Base-by-base conservation (phyloP, 257 asterid species). In the Cinchona pubescens region DNA sequence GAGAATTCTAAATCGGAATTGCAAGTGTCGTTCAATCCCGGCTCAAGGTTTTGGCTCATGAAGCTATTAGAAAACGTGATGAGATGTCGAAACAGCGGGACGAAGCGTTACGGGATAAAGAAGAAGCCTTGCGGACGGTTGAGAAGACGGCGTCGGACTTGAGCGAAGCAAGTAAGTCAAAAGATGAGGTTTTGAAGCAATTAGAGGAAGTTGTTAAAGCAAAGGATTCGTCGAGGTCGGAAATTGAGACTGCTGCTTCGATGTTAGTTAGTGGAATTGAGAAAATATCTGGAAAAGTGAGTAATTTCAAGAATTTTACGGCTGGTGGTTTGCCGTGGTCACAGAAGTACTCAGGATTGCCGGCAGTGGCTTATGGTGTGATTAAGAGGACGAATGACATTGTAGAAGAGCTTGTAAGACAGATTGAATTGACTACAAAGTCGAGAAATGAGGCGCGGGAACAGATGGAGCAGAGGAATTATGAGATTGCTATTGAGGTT, bases 401-500 rank as follows among this genome's bases (percentile, higher is more conserved):
- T 2, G 96, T 92, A 23, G 97, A 92, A 83, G 99, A 95, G 91
- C 91, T 95, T 53, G 27, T 95, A 48, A 84, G 79, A 65, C 97
- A 91, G 86, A 84, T 84, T 73, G 99, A 95, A 60, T 69, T 73
- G 45, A 88, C 91, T 55, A 63, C 80, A 30, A 94, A 90, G 84
- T 84, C 90, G 13, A 86, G 96, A 72, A 88, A 92, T 61, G 96
- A 91, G 83, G 93, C 99, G 3, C 83, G 96, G 37, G 98, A 89
- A 75, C 78, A 60, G 82, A 87, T 95, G 83, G 97, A 92, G 37
- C 97, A 90, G 80, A 87, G 99, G 83, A 95, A 95, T 83, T 95
- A 91, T n/a, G 97, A 92, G 86, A 91, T 95, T 77, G 99, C 99
- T 34, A 92, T 95, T 79, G 97, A 95, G 86, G 96, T 95, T 80